Evolutionary conservation across 164 flowering plant genomes (phyloP).

Genomic region (Magnolia kwangsiensis): DNA sequence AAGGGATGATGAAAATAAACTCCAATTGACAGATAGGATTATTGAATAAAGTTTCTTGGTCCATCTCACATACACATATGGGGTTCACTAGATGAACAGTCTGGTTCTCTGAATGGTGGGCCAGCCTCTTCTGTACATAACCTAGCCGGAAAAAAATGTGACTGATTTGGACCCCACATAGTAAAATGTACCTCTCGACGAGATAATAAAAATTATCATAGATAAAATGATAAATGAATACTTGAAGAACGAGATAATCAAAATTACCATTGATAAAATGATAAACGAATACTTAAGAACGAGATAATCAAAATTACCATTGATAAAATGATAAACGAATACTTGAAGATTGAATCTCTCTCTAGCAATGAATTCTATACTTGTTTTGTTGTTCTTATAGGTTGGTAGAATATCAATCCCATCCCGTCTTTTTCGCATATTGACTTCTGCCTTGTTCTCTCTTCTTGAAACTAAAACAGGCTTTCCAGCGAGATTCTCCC

Average conservation of each 20-base stretch:
- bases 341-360: not conserved
- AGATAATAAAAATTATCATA: too few relatives aligned
- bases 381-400: not conserved
- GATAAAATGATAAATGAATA: too few relatives aligned
- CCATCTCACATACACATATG: not conserved
- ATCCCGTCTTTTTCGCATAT: not conserved
- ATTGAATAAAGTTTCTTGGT: not conserved
- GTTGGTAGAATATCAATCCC: not conserved
- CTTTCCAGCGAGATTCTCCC: slow-evolving; percentile 60
- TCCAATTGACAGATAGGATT: not conserved
- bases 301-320: too few relatives aligned
- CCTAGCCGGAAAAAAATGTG: too few relatives aligned
- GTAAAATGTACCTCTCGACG: too few relatives aligned
- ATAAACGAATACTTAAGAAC: too few relatives aligned
- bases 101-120: not conserved
- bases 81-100: not conserved
- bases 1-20: not conserved
- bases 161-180: too few relatives aligned
- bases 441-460: not conserved
- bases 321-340: too few relatives aligned
- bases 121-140: too few relatives aligned
- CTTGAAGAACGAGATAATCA: too few relatives aligned
- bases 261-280: too few relatives aligned
- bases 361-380: not conserved
- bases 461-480: slow-evolving; percentile 30